phyloP scores from a whole-genome alignment of 495 filamentous ascomycete genomes.

The Penicillium cosmopolitanum region DNA sequence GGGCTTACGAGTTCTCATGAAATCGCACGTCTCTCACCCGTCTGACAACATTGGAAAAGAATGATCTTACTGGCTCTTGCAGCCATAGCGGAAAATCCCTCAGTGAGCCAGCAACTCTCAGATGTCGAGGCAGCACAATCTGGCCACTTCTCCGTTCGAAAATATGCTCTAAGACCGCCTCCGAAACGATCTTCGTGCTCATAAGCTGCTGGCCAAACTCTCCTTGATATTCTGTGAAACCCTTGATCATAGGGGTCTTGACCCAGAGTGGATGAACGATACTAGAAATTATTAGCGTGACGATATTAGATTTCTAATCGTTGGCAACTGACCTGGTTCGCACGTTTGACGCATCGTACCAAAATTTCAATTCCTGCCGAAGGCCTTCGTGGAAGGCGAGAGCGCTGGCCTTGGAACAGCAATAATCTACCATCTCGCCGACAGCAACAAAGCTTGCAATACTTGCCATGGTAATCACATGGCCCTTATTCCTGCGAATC shows the following conservation, averaged over 20 bases:
- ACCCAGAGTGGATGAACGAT: constrained; percentile 51
- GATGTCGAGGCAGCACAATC: constrained; percentile 17
- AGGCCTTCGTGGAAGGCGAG: constrained; percentile 52
- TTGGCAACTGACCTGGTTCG: constrained; percentile 22
- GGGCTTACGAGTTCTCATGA: too few relatives aligned
- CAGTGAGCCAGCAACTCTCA: not conserved
- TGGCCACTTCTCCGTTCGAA: constrained; percentile 54
- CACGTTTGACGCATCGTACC: constrained; percentile 30
- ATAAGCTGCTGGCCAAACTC: constrained; percentile 51
- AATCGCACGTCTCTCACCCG: constrained; percentile 6
- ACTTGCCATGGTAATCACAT: too few relatives aligned
- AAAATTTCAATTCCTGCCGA: constrained; percentile 27
- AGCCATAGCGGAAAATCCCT: constrained; percentile 18
- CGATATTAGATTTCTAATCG: too few relatives aligned
- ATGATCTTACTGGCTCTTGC: constrained; percentile 19
- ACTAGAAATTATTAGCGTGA: constrained; percentile 10
- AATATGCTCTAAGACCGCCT: constrained; percentile 58
- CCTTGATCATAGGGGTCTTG: not conserved
- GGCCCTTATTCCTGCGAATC: too few relatives aligned
- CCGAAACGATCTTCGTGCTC: constrained; percentile 59
- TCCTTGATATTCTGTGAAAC: constrained; percentile 50
- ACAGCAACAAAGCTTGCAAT: constrained; percentile 46
- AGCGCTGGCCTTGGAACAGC: constrained; percentile 57
- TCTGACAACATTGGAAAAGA: constrained; percentile 13
- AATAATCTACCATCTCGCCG: constrained; percentile 57